These are phyloP conservation scores for Talaromyces marneffei DNA, from an alignment of 2,329 filamentous ascomycete species.

Conservation along the genomic window DNA sequence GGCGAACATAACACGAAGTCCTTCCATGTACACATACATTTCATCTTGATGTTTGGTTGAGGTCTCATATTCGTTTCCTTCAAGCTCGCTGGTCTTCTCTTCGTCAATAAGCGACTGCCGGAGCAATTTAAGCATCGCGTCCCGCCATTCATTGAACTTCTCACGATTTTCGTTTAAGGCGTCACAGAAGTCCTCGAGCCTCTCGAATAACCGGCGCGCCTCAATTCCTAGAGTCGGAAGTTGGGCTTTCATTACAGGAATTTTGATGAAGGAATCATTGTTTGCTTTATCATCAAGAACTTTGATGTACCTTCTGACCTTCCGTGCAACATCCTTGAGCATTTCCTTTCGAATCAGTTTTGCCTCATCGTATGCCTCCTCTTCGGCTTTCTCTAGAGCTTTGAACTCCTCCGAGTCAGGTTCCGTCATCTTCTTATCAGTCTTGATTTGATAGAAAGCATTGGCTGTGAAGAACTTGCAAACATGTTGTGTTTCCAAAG, in stretches of 20 bases:
- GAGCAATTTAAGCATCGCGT: slow-evolving; percentile 65
- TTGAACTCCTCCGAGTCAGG: slow-evolving; percentile 63
- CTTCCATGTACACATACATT: slow-evolving; percentile 78
- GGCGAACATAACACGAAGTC: slow-evolving; percentile 66
- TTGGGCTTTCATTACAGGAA: slow-evolving; percentile 55
- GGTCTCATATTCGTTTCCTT: slow-evolving; percentile 83
- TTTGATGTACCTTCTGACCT: slow-evolving; percentile 60
- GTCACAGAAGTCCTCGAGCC: slow-evolving; percentile 58
- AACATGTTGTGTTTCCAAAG: slow-evolving; percentile 74
- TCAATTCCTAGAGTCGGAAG: slow-evolving; percentile 63
- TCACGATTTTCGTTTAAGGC: slow-evolving; percentile 67
- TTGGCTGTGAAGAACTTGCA: slow-evolving; percentile 82
- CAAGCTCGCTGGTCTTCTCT: slow-evolving; percentile 66
- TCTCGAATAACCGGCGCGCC: slow-evolving; percentile 59
- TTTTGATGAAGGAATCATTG: slow-evolving; percentile 53
- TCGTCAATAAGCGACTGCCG: slow-evolving; percentile 74
- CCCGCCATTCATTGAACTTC: slow-evolving; percentile 68
- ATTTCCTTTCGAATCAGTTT: slow-evolving; percentile 74
- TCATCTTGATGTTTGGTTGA: slow-evolving; percentile 85
- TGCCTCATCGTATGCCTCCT: slow-evolving; percentile 67
- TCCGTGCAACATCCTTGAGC: slow-evolving; percentile 53
- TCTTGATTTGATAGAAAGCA: slow-evolving; percentile 76
- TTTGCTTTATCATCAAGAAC: slow-evolving; percentile 51
- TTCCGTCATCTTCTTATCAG: slow-evolving; percentile 57
- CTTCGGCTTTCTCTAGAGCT: slow-evolving; percentile 63